Base-by-base conservation (phyloP, 2,329 filamentous ascomycete genomes). In the Phyllachora maydis region DNA sequence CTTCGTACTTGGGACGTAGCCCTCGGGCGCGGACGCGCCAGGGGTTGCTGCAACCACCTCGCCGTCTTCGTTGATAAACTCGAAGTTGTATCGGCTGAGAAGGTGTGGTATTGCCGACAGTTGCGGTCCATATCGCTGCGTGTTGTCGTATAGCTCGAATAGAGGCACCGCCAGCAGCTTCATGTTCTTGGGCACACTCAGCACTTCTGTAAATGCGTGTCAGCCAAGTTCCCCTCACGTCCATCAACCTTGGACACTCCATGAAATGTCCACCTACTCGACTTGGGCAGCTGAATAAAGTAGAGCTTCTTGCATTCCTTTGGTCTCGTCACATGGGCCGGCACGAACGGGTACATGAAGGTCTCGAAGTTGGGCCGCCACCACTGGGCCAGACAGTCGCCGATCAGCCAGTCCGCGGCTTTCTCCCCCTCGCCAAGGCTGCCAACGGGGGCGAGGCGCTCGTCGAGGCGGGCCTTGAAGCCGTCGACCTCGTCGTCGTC, bases 231-330 rank as follows among this genome's bases (percentile, higher is more conserved):
- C n/a, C n/a, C n/a, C n/a, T n/a, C n/a, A n/a, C n/a, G n/a, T n/a
- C n/a, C n/a, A n/a, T n/a, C n/a, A n/a, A n/a, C n/a, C n/a, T n/a
- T n/a, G 11, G 21, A 14, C 18, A 20, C 18, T n/a, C n/a, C n/a
- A n/a, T n/a, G n/a, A n/a, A n/a, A n/a, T n/a, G n/a, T n/a, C n/a
- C 16, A 49, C 68, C 30, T 62, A 91, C 82, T 95, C 37, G 74
- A 82, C 47, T 82, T 70, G 0, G 88, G 88, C 14, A 98, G 58
- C 46, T 92, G 79, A 34, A 98, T 92, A 31, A 95, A 82, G 50
- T 95, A 98, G 19, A 95, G 62, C 61, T 98, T 98, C 60, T 98
- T 98, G 57, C 85, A 92, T 56, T 98, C 88, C 57, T 98, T 98
- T 6, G 88, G 88, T 24, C 88, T 63, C 11, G 85, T 93, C 31